phyloP scores from a whole-genome alignment of 2,329 filamentous ascomycete species.

The Aureobasidium sp. region DNA sequence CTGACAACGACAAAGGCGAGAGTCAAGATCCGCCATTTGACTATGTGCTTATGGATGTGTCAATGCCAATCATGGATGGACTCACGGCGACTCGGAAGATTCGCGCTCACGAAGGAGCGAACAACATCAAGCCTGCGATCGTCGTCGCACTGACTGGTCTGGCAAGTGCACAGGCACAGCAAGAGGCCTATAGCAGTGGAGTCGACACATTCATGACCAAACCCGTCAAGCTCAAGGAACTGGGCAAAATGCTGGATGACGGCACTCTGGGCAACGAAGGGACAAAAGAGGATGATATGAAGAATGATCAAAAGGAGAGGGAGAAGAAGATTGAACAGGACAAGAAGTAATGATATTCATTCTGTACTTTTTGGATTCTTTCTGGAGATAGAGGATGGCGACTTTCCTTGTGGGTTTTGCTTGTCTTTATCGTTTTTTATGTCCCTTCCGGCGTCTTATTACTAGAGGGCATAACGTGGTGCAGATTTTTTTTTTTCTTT shows the following conservation, averaged over 20 bases:
- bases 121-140: conserved; percentile 11
- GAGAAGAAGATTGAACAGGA: too few relatives aligned
- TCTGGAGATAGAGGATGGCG: too few relatives aligned
- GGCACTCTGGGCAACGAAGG: not conserved
- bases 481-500: too few relatives aligned
- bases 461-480: too few relatives aligned
- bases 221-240: conserved; percentile 16
- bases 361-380: too few relatives aligned
- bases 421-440: too few relatives aligned
- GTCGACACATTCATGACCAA: conserved; percentile 24
- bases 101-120: conserved; percentile 10
- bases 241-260: conserved; percentile 1
- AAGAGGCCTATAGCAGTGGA: conserved; percentile 20
- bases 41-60: conserved; percentile 38
- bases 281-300: not conserved
- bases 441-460: too few relatives aligned
- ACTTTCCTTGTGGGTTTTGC: too few relatives aligned
- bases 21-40: conserved; percentile 18
- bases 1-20: too few relatives aligned
- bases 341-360: too few relatives aligned
- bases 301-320: not conserved
- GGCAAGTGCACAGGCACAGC: conserved; percentile 19
- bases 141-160: conserved; percentile 22
- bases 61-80: conserved; percentile 11
- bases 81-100: conserved; percentile 10